These are phyloP conservation scores for Beauveria scarabaeidicola DNA, from an alignment of 2,329 filamentous ascomycete species.

Conservation along the genomic window DNA sequence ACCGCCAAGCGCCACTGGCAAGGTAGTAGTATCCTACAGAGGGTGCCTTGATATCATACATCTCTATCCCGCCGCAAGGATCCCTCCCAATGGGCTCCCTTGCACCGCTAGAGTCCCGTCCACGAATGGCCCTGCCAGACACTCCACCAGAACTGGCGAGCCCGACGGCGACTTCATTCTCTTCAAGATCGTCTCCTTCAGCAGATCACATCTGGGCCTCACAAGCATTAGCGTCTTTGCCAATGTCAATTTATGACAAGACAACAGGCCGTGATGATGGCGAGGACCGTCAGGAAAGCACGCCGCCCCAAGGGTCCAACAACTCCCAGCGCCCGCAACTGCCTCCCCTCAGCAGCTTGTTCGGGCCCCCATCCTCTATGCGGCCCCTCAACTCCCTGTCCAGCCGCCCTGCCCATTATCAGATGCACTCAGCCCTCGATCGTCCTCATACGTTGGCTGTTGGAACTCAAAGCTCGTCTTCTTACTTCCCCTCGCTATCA, in stretches of 20 bases:
- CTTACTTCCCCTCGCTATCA: slow-evolving; percentile 40
- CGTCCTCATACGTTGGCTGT: slow-evolving; percentile 24
- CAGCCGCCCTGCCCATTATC: slow-evolving; percentile 35
- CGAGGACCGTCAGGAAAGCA: slow-evolving; percentile 23
- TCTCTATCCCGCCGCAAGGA: neutral
- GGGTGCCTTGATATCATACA: neutral
- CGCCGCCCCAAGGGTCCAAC: slow-evolving; percentile 16
- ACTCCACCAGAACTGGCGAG: slow-evolving; percentile 48
- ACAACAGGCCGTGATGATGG: slow-evolving; percentile 28
- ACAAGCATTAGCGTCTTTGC: slow-evolving; percentile 37
- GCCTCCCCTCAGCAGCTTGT: slow-evolving; percentile 49
- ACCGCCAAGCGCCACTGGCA: neutral
- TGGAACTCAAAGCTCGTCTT: slow-evolving; percentile 15
- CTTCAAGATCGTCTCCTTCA: slow-evolving; percentile 32
- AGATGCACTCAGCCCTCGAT: slow-evolving; percentile 39
- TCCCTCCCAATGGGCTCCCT: slow-evolving; percentile 46
- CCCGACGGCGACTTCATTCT: slow-evolving; percentile 40
- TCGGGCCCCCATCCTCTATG: slow-evolving; percentile 38
- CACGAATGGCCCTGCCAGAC: slow-evolving; percentile 41
- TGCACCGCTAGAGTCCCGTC: slow-evolving; percentile 41
- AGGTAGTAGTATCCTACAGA: neutral
- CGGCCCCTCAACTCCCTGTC: slow-evolving; percentile 36
- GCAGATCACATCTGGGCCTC: slow-evolving; percentile 26
- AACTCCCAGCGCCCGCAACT: slow-evolving; percentile 37
- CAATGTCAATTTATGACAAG: slow-evolving; percentile 52